Evolutionary conservation across 2,329 filamentous ascomycete species (phyloP), one percentile per base, ranked within the genome.

Genomic region (Cephalotrichum gorgonifer): DNA sequence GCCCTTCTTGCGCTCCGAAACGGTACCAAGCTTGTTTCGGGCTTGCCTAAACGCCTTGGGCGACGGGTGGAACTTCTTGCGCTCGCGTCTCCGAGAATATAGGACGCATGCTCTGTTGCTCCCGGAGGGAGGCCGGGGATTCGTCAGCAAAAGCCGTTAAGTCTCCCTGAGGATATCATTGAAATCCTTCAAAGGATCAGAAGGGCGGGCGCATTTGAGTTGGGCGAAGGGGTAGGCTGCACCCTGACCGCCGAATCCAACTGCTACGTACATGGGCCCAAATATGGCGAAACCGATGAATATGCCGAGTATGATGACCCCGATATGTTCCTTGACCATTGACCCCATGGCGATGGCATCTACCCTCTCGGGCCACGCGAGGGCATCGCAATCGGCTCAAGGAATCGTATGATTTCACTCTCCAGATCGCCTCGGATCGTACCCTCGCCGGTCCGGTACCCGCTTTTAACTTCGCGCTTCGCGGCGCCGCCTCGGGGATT

Each of bases 1-100:
- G 42, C 31, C 41, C 31, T 35, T 23, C 49, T 53, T 56, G 31
- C 54, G 55, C 14, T 61, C 60, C 4, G 61, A 58, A 14, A 64
- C 62, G 15, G 57, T 55, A 43, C 52, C 60, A 17, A 64, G 54
- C 44, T 63, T 63, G 31, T 54, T 56, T 5, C 59, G 58, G 1
- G 62, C 62, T 38, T 55, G 25, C 33, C 46, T 44, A 31, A 54
- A 48, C 17, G 46, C 35, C 12, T 52, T 51, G 2, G 52, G 39
- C 15, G 44, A 30, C 9, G 53, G 53, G 38, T 54, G 48, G 41
- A 50, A 54, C 48, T 50, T 54, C 27, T 44, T 50, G 28, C 44
- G 50, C 22, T 54, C 50, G 50, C 48, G 50, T 22, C 39, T 45
- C 22, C 47, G 27, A 22, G 47, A 43, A 23, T 23, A 35, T 15